phyloP scores from a whole-genome alignment of 345 rosid species.

The Luvunga scandens region DNA sequence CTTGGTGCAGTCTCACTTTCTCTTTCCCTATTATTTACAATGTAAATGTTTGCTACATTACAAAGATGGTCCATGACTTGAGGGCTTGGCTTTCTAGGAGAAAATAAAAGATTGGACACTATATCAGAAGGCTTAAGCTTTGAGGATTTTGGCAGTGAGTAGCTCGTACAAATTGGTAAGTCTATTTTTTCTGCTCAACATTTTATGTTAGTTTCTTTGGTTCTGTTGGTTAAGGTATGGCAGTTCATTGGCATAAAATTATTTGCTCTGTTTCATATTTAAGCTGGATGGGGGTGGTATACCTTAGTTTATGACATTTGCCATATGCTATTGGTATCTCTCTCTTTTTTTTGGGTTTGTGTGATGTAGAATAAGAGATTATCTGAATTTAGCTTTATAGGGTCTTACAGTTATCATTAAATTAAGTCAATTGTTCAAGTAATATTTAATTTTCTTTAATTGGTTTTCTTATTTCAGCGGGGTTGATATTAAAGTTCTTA shows the following conservation, averaged over 20 bases:
- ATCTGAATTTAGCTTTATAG: background rate
- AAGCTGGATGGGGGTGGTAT: background rate
- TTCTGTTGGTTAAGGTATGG: background rate
- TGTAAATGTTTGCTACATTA: background rate
- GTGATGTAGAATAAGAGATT: background rate
- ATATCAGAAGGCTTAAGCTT: constrained; percentile 90
- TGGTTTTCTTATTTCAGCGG: background rate
- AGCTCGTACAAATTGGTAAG: constrained; percentile 25
- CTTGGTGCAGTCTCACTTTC: background rate
- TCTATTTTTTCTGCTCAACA: background rate
- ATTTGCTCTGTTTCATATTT: background rate
- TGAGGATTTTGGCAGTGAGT: constrained; percentile 73
- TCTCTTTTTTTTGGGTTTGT: too few relatives aligned
- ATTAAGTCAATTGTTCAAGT: background rate
- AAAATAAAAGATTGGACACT: constrained; percentile 72
- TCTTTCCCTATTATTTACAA: background rate
- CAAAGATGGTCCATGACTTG: constrained; percentile 13
- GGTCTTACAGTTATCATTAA: background rate
- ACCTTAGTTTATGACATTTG: background rate
- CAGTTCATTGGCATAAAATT: background rate
- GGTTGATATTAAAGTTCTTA: background rate
- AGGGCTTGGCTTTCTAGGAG: constrained; percentile 47
- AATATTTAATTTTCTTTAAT: too few relatives aligned
- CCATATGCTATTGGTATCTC: background rate
- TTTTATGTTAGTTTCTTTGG: background rate